Conservation (phyloP, 1,284 basidiomycete genomes). For the Xanthoconium separans region DNA sequence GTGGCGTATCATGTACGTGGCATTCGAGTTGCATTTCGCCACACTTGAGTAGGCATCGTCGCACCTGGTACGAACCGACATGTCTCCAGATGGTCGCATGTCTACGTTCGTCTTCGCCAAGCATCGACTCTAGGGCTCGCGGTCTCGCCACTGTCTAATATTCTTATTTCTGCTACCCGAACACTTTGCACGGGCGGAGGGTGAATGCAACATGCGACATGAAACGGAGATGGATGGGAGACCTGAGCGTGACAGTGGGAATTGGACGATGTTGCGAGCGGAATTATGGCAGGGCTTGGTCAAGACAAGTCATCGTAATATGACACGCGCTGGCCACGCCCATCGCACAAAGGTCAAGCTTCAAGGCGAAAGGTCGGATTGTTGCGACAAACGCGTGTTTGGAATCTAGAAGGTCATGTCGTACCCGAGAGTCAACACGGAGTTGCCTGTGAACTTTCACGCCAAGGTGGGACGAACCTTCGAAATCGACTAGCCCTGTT, state of each 20-base stretch:
- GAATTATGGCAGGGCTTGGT: constrained; percentile 1
- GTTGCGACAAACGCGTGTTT: constrained; percentile 15
- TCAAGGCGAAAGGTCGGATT: neutral
- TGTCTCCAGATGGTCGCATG: neutral
- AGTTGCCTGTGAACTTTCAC: too few relatives aligned
- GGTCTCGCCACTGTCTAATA: neutral
- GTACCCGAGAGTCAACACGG: constrained; percentile 1
- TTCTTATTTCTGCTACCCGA: neutral
- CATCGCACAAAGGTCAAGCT: neutral
- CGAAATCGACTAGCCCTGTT: neutral
- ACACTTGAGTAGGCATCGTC: neutral
- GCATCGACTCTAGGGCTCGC: too few relatives aligned
- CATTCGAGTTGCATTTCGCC: neutral
- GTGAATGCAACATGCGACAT: neutral
- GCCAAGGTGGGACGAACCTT: neutral
- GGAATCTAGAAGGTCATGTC: constrained; percentile 1
- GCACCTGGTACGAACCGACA: neutral
- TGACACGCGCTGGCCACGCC: constrained; percentile 15
- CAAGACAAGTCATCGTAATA: constrained; percentile 6
- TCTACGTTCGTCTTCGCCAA: neutral
- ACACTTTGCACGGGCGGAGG: neutral
- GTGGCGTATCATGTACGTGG: neutral
- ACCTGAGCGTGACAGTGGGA: neutral
- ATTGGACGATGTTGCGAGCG: neutral
- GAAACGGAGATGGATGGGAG: constrained; percentile 5